A percentile compares a stretch with the other conserved stretches of the same genome.
phyloP scores from a whole-genome alignment of 176 grass and related monocot species.

The Dactylis glomerata region DNA sequence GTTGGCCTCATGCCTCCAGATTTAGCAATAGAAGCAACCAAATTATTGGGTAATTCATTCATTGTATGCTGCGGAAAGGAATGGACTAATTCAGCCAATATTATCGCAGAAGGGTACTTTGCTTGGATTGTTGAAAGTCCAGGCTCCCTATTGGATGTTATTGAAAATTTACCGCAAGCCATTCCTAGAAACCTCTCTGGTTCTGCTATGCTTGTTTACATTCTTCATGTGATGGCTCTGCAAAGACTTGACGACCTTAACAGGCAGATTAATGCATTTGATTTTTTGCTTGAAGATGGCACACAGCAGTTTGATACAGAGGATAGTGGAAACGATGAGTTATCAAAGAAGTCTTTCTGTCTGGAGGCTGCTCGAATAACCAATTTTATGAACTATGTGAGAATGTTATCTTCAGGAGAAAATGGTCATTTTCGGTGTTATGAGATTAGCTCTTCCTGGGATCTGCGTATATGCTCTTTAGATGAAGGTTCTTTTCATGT shows the following conservation, averaged over 20 bases:
- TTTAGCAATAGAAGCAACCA: conserved; percentile 66
- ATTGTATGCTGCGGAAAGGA: conserved; percentile 60
- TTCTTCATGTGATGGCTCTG: conserved; percentile 59
- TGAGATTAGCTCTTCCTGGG: conserved; percentile 41
- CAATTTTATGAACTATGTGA: conserved; percentile 60
- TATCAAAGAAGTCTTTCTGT: conserved; percentile 35
- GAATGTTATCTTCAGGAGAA: conserved; percentile 36
- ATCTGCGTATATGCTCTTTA: conserved; percentile 63
- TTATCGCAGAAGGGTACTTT: conserved; percentile 68
- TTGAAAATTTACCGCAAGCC: conserved; percentile 44
- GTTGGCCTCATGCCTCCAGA: conserved; percentile 81
- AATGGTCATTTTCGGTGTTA: conserved; percentile 21
- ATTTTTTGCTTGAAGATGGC: conserved; percentile 60
- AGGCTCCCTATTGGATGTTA: conserved; percentile 56
- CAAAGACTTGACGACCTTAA: conserved; percentile 85
- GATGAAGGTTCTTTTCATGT: conserved; percentile 54
- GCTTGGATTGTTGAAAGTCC: conserved; percentile 69
- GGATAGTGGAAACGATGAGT: conserved; percentile 26
- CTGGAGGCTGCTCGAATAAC: conserved; percentile 55
- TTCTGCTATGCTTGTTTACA: conserved; percentile 55
- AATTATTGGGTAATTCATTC: conserved; percentile 67
- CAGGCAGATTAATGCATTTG: conserved; percentile 70
- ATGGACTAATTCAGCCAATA: conserved; percentile 60
- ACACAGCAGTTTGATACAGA: conserved; percentile 26
- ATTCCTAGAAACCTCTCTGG: conserved; percentile 42